Conservation (phyloP, 2,329 filamentous ascomycete genomes). For the Colletotrichum agaves region DNA sequence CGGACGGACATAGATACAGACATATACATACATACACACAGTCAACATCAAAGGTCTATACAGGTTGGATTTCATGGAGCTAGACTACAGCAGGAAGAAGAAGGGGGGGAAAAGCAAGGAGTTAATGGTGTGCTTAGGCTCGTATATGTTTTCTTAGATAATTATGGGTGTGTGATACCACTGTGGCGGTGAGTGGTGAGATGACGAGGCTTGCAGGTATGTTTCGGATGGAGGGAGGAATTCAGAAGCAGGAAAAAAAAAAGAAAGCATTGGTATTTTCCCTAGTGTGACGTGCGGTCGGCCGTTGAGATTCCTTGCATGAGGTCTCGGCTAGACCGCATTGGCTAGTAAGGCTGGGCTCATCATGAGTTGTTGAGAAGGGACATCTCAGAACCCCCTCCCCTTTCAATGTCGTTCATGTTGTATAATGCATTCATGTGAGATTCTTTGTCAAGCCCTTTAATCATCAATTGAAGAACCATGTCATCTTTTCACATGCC, state of each 20-base stretch:
- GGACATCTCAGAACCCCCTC: not conserved
- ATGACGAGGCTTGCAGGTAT: slow-evolving; percentile 10
- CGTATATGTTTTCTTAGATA: too few relatives aligned
- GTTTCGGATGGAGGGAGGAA: slow-evolving; percentile 7
- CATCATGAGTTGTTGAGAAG: slow-evolving; percentile 25
- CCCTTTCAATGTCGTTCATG: too few relatives aligned
- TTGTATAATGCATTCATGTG: too few relatives aligned
- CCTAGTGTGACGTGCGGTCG: not conserved
- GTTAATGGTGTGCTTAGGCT: too few relatives aligned
- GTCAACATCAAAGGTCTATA: too few relatives aligned
- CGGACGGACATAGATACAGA: too few relatives aligned
- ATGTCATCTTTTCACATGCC: too few relatives aligned
- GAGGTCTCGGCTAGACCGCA: slow-evolving; percentile 5
- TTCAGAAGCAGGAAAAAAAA: not conserved
- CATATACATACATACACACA: too few relatives aligned
- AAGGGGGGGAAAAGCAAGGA: too few relatives aligned
- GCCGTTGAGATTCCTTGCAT: slow-evolving; percentile 16
- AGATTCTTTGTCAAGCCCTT: too few relatives aligned
- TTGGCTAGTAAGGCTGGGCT: slow-evolving; percentile 12
- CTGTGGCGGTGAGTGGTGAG: slow-evolving; percentile 19
- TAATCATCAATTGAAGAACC: too few relatives aligned
- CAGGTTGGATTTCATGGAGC: not conserved
- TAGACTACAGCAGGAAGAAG: not conserved
- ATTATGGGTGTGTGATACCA: slow-evolving; percentile 1
- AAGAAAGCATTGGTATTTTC: slow-evolving; percentile 19